Percentiles rank a stretch among this genome's conserved stretches.
phyloP scores from a whole-genome alignment of 129 eudicot species.

The Centaurea solstitialis region DNA sequence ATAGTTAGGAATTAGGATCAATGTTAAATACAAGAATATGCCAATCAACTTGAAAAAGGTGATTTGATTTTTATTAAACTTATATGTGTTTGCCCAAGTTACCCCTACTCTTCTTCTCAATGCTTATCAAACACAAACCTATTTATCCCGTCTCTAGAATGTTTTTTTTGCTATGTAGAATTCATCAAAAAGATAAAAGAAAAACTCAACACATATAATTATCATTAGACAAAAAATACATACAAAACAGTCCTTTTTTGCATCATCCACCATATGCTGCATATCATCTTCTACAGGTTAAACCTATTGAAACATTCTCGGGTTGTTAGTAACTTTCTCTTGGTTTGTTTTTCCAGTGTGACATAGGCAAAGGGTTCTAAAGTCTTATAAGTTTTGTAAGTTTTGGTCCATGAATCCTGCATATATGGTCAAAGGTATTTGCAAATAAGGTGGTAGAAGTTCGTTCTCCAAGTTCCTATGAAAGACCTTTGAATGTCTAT shows the following conservation, averaged over 20 bases:
- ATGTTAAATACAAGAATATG: background rate
- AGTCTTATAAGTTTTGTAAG: background rate
- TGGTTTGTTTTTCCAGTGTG: background rate
- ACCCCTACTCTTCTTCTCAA: background rate
- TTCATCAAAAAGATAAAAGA: background rate
- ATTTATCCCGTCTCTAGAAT: background rate
- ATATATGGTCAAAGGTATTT: background rate
- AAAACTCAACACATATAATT: constrained; percentile 9
- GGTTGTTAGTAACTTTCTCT: background rate
- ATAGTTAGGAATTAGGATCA: background rate
- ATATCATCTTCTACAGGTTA: background rate
- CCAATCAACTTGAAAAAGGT: constrained; percentile 8
- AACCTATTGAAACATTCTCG: background rate
- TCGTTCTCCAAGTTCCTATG: background rate
- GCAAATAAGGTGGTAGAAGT: background rate
- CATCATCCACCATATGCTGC: background rate
- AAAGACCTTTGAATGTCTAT: background rate
- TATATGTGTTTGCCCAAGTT: constrained; percentile 6
- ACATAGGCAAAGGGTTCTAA: background rate
- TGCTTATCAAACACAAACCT: constrained; percentile 9
- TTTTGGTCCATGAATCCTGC: background rate
- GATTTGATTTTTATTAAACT: background rate
- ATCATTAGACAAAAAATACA: background rate
- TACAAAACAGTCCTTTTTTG: constrained; percentile 6
- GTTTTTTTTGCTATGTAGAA: constrained; percentile 3